Conservation (phyloP, 2,329 filamentous ascomycete species). For the Trichoderma hamatum region DNA sequence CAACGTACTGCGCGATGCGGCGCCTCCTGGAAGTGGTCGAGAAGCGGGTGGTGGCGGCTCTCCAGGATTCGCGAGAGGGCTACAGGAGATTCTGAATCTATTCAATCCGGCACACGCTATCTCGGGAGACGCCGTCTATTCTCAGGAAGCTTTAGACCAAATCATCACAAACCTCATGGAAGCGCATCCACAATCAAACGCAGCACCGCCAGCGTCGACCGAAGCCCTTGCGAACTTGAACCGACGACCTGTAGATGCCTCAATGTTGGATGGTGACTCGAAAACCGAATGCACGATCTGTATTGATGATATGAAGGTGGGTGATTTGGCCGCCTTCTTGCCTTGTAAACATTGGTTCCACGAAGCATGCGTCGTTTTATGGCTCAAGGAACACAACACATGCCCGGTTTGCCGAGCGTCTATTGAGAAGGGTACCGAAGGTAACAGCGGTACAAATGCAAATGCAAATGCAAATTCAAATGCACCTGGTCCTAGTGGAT, state of each 20-base stretch:
- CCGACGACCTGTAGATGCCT: conserved; percentile 68
- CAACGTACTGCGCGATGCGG: conserved; percentile 47
- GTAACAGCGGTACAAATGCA: conserved; percentile 25
- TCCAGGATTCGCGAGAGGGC: conserved; percentile 38
- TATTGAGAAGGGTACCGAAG: conserved; percentile 47
- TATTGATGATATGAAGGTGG: conserved; percentile 78
- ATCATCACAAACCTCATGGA: conserved; percentile 91
- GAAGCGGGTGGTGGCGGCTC: conserved; percentile 32
- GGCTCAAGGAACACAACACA: conserved; percentile 89
- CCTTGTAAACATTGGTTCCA: conserved; percentile 97
- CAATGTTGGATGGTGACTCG: conserved; percentile 67
- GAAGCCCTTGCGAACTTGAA: conserved; percentile 74
- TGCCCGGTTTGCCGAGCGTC: conserved; percentile 78
- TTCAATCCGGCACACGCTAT: conserved; percentile 56
- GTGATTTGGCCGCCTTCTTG: conserved; percentile 73
- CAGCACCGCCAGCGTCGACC: conserved; percentile 77
- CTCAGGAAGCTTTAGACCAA: conserved; percentile 85
- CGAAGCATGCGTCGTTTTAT: conserved; percentile 75
- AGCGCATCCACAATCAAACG: conserved; percentile 73
- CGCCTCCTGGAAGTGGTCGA: conserved; percentile 37
- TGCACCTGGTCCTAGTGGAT: neutral
- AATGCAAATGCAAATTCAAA: neutral
- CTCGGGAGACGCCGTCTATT: conserved; percentile 82
- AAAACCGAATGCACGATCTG: conserved; percentile 92
- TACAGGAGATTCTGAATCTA: conserved; percentile 59